phyloP scores from a whole-genome alignment of 257 asterid species.

The Capsicum chinense region DNA sequence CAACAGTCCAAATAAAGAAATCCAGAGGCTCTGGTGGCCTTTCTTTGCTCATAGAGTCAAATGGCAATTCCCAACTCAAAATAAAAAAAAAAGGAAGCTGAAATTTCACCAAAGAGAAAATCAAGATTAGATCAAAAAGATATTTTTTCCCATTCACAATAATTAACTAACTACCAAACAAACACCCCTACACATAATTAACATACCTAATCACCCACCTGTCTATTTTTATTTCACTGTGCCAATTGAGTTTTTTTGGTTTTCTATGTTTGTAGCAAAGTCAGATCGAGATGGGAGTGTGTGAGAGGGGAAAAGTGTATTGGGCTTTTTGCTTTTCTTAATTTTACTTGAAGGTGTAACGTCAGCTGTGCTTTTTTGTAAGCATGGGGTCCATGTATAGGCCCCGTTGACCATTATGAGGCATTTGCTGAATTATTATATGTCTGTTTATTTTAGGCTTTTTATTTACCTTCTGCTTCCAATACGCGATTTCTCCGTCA shows the following conservation, averaged over 20 bases:
- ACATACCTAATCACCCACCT: slow-evolving; percentile 22
- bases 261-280: slow-evolving; percentile 31
- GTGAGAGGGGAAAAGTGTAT: background rate
- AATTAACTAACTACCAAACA: slow-evolving; percentile 22
- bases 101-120: slow-evolving; percentile 19
- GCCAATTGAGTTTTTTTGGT: background rate
- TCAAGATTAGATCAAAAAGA: slow-evolving; percentile 23
- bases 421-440: background rate
- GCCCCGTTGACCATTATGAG: slow-evolving; percentile 26
- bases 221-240: background rate
- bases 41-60: slow-evolving; percentile 65
- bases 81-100: slow-evolving; percentile 27
- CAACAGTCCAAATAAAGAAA: slow-evolving; percentile 94
- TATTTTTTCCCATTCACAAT: background rate
- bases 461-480: background rate
- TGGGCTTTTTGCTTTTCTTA: slow-evolving; percentile 10
- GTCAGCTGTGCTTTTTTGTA: slow-evolving; percentile 20
- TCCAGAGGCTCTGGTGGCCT: slow-evolving; percentile 90
- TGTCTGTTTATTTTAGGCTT: background rate
- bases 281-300: background rate
- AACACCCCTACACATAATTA: background rate
- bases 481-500: background rate
- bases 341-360: background rate
- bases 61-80: slow-evolving; percentile 30
- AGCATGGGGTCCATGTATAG: background rate